Base-by-base conservation (phyloP, 768 basidiomycete species). In the Polyporus arcularius region DNA sequence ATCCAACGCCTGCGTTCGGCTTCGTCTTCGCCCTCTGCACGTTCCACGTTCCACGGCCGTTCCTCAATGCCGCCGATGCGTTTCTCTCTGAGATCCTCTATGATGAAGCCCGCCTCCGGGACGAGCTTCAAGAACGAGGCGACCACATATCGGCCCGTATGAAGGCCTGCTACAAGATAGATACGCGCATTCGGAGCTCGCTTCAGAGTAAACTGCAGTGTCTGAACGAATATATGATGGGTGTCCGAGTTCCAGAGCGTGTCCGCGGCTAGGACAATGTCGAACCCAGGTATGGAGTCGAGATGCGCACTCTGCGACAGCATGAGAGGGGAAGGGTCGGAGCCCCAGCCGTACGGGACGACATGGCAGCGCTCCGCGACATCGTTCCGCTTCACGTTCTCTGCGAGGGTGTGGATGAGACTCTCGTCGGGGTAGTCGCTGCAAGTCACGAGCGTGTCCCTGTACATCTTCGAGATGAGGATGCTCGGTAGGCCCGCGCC, bases 401-500 rank as follows among this genome's bases (percentile, higher is more conserved):
- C 75, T 28, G 79, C 70, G 41, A 93, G 72, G 3, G 86, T 82
- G 32, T 70, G 72, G 30, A 91, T 85, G 42, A 92, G 77, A 28
- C 71, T 62, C 38, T 80, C 78, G 70, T 92, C 89, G 2, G 89
- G 89, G 70, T 90, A 92, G 72, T 92, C 91, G 66, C 82, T 88
- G 48, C 78, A 78, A 4, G 80, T 80, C 53, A 91, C 82, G 12
- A 53, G 60, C 35, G 68, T 72, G 52, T 73, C 65, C 5, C 71
- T 71, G 68, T 78, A 78, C 11, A 71, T 62, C 68, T 81, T 85
- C 4, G 89, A 83, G 67, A 91, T 78, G 46, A 82, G 70, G 55
- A 92, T 89, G 46, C 88, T 82, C 1, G 90, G 90, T 28, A 92
- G 77, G 4, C 90, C 90, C 0, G 89, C 86, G 2, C 84, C 86